These are phyloP conservation scores for Avena sativa DNA, from an alignment of 176 grass and related monocot genomes.

Conservation along the genomic window DNA sequence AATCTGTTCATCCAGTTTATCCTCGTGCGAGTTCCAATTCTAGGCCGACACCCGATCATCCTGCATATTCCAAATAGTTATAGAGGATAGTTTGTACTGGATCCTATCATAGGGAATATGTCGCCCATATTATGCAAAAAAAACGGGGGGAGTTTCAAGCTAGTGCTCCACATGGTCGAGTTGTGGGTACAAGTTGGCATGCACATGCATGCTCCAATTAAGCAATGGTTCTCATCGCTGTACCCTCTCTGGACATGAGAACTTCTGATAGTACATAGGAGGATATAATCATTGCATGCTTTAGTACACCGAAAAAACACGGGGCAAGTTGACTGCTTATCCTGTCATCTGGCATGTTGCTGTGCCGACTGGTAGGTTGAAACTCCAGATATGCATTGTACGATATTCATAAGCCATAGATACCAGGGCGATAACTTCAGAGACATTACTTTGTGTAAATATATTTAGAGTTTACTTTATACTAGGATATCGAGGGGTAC, in stretches of 20 bases:
- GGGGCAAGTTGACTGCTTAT: not conserved
- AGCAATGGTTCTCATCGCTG: not conserved
- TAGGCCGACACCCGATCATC: not conserved
- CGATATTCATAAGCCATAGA: too few relatives aligned
- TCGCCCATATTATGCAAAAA: not conserved
- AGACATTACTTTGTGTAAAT: too few relatives aligned
- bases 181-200: constrained; percentile 27
- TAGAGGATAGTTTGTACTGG: not conserved
- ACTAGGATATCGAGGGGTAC: too few relatives aligned
- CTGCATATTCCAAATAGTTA: not conserved
- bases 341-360: not conserved
- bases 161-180: not conserved
- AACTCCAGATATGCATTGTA: too few relatives aligned
- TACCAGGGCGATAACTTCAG: too few relatives aligned
- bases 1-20: not conserved
- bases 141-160: not conserved
- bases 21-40: not conserved
- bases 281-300: not conserved
- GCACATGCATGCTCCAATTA: constrained; percentile 35
- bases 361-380: not conserved
- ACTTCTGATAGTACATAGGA: not conserved
- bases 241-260: not conserved
- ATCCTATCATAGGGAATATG: not conserved
- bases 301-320: not conserved
- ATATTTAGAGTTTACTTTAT: too few relatives aligned